These are phyloP conservation scores for Gillenia trifoliata DNA, from an alignment of 306 rosid species.

Conservation along the genomic window DNA sequence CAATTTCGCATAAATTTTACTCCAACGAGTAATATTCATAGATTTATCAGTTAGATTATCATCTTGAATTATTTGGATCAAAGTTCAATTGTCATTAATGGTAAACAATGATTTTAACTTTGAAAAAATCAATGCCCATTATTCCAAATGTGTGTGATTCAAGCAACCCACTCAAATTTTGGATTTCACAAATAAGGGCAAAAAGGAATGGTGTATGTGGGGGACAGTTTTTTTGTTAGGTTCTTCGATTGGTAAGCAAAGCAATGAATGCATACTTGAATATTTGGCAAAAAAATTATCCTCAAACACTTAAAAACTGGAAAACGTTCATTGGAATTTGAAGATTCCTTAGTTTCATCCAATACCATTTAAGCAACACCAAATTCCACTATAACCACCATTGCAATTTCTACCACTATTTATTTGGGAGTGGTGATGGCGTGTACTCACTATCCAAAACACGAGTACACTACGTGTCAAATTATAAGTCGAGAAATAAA, in stretches of 20 bases:
- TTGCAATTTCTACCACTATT: no score
- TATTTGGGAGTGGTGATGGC: no score
- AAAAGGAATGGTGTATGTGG: constrained; percentile 8
- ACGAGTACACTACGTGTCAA: no score
- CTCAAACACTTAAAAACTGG: neutral
- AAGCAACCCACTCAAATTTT: no score
- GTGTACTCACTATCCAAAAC: no score
- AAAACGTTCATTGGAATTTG: constrained; percentile 40
- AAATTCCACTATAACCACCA: constrained; percentile 25
- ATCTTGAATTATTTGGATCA: no score
- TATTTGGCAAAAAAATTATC: neutral
- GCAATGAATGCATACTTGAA: constrained; percentile 42
- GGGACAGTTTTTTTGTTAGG: constrained; percentile 13
- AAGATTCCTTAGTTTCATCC: constrained; percentile 28
- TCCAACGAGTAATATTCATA: no score
- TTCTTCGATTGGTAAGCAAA: constrained; percentile 28
- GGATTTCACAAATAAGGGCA: neutral
- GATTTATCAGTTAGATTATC: no score
- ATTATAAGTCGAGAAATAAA: no score
- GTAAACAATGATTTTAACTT: neutral
- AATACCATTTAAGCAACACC: constrained; percentile 14
- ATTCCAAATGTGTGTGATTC: neutral
- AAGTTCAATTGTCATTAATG: no score
- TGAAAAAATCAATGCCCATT: no score
- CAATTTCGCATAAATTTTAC: no score